These are phyloP conservation scores for Beauveria rudraprayagi DNA, from an alignment of 2,329 filamentous ascomycete species.

Conservation along the genomic window DNA sequence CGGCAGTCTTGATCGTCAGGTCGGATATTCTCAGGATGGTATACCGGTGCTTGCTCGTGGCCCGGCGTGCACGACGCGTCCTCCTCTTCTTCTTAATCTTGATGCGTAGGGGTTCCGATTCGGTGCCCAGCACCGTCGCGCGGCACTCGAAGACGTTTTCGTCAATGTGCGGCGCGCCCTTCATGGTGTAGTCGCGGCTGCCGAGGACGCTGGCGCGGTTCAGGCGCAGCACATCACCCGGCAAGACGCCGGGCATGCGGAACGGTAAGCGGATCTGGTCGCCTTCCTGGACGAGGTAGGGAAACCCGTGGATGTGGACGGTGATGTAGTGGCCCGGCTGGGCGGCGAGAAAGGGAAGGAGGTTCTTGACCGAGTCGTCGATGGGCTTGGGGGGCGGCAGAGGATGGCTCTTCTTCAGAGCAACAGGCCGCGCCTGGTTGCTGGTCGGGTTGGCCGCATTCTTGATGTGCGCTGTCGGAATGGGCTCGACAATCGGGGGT, in stretches of 20 bases:
- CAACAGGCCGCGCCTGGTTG: slow-evolving; percentile 25
- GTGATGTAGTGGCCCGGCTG: slow-evolving; percentile 74
- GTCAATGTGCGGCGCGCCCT: slow-evolving; percentile 74
- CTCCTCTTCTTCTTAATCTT: slow-evolving; percentile 78
- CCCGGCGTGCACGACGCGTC: slow-evolving; percentile 62
- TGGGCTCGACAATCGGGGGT: slow-evolving; percentile 39
- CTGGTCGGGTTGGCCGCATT: slow-evolving; percentile 31
- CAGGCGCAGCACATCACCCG: slow-evolving; percentile 80
- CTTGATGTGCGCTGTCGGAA: slow-evolving; percentile 22
- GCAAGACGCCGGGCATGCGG: slow-evolving; percentile 64
- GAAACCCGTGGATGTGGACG: slow-evolving; percentile 68
- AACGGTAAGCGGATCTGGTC: slow-evolving; percentile 73
- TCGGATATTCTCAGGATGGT: slow-evolving; percentile 82
- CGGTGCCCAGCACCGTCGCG: slow-evolving; percentile 75
- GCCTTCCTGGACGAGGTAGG: slow-evolving; percentile 71
- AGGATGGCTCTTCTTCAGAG: slow-evolving; percentile 34
- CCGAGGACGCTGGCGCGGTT: slow-evolving; percentile 79
- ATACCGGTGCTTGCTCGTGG: slow-evolving; percentile 84
- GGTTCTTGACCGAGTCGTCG: slow-evolving; percentile 46
- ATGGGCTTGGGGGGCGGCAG: slow-evolving; percentile 31
- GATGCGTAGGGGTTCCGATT: slow-evolving; percentile 68
- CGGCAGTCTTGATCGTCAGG: slow-evolving; percentile 52
- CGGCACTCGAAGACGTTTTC: slow-evolving; percentile 77
- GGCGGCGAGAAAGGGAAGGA: slow-evolving; percentile 63
- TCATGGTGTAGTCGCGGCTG: slow-evolving; percentile 82